Percentiles rank a stretch among this genome's conserved stretches.
Evolutionary conservation across 129 eudicot genomes (phyloP).

Genomic region (Heracleum sosnowskyi): DNA sequence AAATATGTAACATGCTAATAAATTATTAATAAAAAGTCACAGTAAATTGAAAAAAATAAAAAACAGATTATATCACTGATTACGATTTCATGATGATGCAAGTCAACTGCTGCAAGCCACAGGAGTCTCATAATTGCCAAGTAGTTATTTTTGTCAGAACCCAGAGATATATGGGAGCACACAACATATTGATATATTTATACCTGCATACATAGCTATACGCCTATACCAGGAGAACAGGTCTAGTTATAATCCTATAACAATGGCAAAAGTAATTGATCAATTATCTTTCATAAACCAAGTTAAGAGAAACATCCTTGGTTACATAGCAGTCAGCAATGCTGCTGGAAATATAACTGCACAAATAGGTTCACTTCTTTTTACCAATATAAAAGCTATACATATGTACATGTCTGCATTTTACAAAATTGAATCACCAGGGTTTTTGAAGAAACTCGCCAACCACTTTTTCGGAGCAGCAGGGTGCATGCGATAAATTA

Average conservation of each 20-base stretch:
- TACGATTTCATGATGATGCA: too few species aligned
- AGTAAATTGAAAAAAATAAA: too few species aligned
- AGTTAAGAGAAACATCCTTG: not conserved
- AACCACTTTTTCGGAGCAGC: slow-evolving; percentile 58
- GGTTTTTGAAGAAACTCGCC: slow-evolving; percentile 29
- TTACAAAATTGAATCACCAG: slow-evolving; percentile 11
- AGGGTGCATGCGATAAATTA: slow-evolving; percentile 50
- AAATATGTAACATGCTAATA: too few species aligned
- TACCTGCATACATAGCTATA: too few species aligned
- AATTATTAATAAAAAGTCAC: too few species aligned
- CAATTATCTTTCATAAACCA: not conserved
- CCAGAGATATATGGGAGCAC: not conserved
- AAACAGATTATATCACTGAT: too few species aligned
- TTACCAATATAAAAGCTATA: not conserved
- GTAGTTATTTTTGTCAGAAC: not conserved
- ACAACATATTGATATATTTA: too few species aligned
- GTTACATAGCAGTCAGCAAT: too few species aligned
- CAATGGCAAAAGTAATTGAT: too few species aligned
- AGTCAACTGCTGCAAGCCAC: too few species aligned
- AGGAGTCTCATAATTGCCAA: not conserved
- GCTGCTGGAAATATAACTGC: not conserved
- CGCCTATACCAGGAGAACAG: too few species aligned
- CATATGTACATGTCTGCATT: slow-evolving; percentile 9
- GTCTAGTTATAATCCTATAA: too few species aligned
- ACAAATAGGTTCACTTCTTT: not conserved